Conservation (phyloP, 768 basidiomycete genomes). For the Rossbeevera mucosa region DNA sequence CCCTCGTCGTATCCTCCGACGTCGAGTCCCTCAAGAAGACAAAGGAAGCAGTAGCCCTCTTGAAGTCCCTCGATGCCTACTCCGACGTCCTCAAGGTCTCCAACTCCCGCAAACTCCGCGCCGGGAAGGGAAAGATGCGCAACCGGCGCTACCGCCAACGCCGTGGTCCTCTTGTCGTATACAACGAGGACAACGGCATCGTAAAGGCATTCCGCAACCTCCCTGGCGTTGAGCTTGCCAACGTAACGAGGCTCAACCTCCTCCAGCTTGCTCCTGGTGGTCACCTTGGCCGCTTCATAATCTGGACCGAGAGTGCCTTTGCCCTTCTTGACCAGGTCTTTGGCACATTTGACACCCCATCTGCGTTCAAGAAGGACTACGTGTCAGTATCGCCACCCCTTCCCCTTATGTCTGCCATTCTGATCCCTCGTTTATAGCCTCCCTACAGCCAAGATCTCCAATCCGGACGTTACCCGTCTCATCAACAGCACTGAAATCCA, state of each 20-base stretch:
- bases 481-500: conserved; percentile 99
- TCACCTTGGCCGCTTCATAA: conserved; percentile 96
- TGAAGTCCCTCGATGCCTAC: conserved; percentile 88
- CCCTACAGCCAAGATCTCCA: conserved; percentile 92
- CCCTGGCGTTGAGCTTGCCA: conserved; percentile 96
- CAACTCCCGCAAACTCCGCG: conserved; percentile 93
- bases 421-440: conserved; percentile 45
- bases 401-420: background rate
- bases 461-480: conserved; percentile 94
- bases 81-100: conserved; percentile 93
- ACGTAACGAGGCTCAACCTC: conserved; percentile 90
- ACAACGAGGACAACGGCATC: conserved; percentile 95
- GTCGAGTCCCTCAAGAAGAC: conserved; percentile 93
- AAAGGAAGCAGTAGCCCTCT: conserved; percentile 90
- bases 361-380: conserved; percentile 86
- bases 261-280: conserved; percentile 99
- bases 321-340: conserved; percentile 89
- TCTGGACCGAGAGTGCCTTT: conserved; percentile 98
- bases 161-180: conserved; percentile 94
- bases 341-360: conserved; percentile 89
- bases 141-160: conserved; percentile 96
- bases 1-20: conserved; percentile 77
- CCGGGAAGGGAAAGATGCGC: conserved; percentile 96
- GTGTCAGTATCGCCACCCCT: conserved; percentile 41
- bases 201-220: conserved; percentile 98